These are phyloP conservation scores for Backusella australiensis DNA, from an alignment of 192 early-diverging fungal species.

Conservation along the genomic window DNA sequence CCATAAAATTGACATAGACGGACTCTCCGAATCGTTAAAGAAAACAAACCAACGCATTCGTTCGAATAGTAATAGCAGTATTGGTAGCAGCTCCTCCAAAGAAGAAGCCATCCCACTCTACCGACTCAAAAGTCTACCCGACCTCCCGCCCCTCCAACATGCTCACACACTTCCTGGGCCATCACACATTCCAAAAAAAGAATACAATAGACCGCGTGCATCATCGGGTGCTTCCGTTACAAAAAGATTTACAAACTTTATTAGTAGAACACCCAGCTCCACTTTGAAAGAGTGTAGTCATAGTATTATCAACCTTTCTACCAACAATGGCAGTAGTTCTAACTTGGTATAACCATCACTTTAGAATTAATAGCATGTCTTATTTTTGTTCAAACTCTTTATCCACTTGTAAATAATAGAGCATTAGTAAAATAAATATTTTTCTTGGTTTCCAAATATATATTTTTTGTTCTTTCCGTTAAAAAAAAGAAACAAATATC, in stretches of 20 bases:
- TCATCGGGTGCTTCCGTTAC: constrained; percentile 8
- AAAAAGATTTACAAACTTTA: constrained; percentile 13
- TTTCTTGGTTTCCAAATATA: neutral
- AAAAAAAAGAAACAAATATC: neutral
- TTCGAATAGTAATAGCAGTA: constrained; percentile 3
- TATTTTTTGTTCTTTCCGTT: neutral
- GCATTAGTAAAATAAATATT: constrained; percentile 6
- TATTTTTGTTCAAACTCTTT: constrained; percentile 12
- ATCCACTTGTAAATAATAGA: constrained; percentile 10
- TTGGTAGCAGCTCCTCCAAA: neutral
- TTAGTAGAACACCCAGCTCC: neutral
- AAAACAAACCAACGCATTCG: neutral
- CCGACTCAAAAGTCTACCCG: constrained; percentile 11
- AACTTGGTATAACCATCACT: neutral
- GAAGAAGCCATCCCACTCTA: neutral
- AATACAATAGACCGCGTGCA: constrained; percentile 7
- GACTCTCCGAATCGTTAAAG: neutral
- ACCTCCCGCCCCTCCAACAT: constrained; percentile 2
- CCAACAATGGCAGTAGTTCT: neutral
- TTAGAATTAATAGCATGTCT: neutral
- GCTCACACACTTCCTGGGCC: neutral
- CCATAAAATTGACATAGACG: neutral
- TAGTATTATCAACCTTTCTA: neutral
- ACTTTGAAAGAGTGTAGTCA: neutral
- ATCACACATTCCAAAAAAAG: neutral